Base-by-base conservation (phyloP, 2,329 filamentous ascomycete species). In the Acrodontium crateriforme region DNA sequence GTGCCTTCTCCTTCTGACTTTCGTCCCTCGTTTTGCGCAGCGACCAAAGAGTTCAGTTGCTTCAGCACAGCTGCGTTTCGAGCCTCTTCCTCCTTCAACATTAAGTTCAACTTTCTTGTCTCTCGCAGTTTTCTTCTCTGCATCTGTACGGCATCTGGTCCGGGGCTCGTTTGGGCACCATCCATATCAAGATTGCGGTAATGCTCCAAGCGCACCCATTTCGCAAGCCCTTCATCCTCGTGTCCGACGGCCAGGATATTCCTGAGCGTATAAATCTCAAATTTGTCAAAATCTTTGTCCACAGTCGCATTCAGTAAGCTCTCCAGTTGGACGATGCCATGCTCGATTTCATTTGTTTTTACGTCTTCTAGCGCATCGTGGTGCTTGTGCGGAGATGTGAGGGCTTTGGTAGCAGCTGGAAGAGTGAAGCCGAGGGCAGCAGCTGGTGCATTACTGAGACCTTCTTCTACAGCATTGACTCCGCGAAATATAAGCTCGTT, bases 401-500 rank as follows among this genome's bases (percentile, higher is more conserved):
- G 2, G 9, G 24, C 20, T 5, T 13, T 15, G 9, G 27, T 13
- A 9, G 18, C 11, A 8, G 24, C 11, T 5, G 23, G 5, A 5
- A 41, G 29, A 13, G 34, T 29, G 60, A 94, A 95, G n/a, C 89
- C 89, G 18, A 98, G 70, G 9, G 72, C 67, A 15, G 75, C 65
- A 0, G 85, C 79, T 1, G 79, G 71, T 3, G 79, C 76, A 27
- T 69, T 68, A 26, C 82, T 64, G 12, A 98, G 73, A 1, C 82
- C 81, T 30, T 74, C 71, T 56, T 95, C 89, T 40, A 95, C 74
- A 35, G 79, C 82, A 46, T 82, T 81, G 46, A 93, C 75, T 29
- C 83, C 85, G 53, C 78, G 78, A 57, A 92, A 89, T 47, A 89
- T 78, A 46, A 94, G 71, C 47, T 87, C 81, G 62, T 95, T 98